Percentiles rank a stretch among this genome's conserved stretches.
Conservation (phyloP, 2,329 filamentous ascomycete genomes). For the Fusarium protoensiforme region DNA sequence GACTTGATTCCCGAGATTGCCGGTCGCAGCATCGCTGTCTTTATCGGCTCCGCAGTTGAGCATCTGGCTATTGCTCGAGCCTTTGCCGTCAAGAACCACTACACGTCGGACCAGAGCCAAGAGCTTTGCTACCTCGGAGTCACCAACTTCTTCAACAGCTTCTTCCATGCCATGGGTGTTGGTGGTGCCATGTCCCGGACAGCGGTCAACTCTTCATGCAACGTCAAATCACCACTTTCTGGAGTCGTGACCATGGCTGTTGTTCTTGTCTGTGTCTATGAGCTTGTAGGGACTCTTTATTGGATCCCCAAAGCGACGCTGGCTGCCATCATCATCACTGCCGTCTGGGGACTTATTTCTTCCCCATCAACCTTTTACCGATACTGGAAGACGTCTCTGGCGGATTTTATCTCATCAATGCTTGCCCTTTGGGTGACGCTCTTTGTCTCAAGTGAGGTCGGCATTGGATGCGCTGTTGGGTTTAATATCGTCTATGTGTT, state of each 20-base stretch:
- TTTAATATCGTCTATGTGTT: slow-evolving; percentile 73
- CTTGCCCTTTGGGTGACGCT: slow-evolving; percentile 73
- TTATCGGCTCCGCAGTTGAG: slow-evolving; percentile 70
- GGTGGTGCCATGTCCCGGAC: slow-evolving; percentile 75
- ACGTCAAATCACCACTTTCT: slow-evolving; percentile 70
- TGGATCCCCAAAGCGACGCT: slow-evolving; percentile 76
- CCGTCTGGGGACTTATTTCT: slow-evolving; percentile 71
- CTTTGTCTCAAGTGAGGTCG: slow-evolving; percentile 69
- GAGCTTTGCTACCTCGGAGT: slow-evolving; percentile 73
- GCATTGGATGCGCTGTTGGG: slow-evolving; percentile 68
- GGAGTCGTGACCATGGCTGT: slow-evolving; percentile 70
- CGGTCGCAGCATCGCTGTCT: slow-evolving; percentile 66
- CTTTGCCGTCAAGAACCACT: slow-evolving; percentile 71
- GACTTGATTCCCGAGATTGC: slow-evolving; percentile 65
- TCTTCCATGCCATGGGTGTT: slow-evolving; percentile 72
- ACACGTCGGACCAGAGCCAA: slow-evolving; percentile 72
- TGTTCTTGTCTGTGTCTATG: slow-evolving; percentile 70
- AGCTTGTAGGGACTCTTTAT: slow-evolving; percentile 69
- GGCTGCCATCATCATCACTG: slow-evolving; percentile 74
- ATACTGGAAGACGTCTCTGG: slow-evolving; percentile 73
- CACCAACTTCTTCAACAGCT: slow-evolving; percentile 72
- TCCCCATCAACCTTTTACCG: slow-evolving; percentile 68
- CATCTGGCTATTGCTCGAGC: slow-evolving; percentile 73
- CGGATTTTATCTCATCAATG: slow-evolving; percentile 73
- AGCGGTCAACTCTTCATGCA: slow-evolving; percentile 73